These are phyloP conservation scores for Yamadazyma kanchanaburiensis DNA, from an alignment of 1,139 yeast genomes.

Conservation along the genomic window DNA sequence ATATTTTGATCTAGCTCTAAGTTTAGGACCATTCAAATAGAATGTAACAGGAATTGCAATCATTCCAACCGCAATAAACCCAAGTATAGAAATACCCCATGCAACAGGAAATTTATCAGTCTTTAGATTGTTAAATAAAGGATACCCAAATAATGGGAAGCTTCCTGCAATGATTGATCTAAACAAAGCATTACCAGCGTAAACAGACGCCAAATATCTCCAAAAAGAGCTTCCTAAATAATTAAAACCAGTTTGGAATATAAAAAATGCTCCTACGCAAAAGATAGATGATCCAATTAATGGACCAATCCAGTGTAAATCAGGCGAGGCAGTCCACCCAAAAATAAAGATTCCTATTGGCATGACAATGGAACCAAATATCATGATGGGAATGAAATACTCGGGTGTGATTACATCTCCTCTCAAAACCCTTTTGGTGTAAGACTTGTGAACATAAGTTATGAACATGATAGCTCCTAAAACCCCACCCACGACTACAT, in stretches of 20 bases:
- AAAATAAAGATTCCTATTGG: conserved; percentile 29
- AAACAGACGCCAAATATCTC: conserved; percentile 26
- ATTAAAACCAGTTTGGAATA: conserved; percentile 35
- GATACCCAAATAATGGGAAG: conserved; percentile 32
- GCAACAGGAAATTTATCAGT: conserved; percentile 44
- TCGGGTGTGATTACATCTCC: conserved; percentile 55
- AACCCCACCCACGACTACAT: conserved; percentile 17
- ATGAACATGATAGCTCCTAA: conserved; percentile 21
- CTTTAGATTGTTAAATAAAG: conserved; percentile 42
- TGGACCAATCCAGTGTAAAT: conserved; percentile 30
- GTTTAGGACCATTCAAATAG: conserved; percentile 25
- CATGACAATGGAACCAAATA: conserved; percentile 24
- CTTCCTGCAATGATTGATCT: conserved; percentile 26
- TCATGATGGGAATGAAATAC: conserved; percentile 52
- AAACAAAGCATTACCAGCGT: conserved; percentile 28
- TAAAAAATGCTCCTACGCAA: conserved; percentile 24
- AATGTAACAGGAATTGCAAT: conserved; percentile 62
- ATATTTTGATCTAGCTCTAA: conserved; percentile 48
- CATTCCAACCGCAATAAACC: conserved; percentile 47
- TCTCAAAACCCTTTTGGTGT: conserved; percentile 23
- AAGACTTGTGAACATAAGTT: conserved; percentile 14
- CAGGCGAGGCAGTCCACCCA: conserved; percentile 26
- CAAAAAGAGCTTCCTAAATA: conserved; percentile 65
- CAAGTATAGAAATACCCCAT: conserved; percentile 64
- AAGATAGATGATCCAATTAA: conserved; percentile 26